Base-by-base conservation (phyloP, 441 rosid species). In the Flueggea neowawraea region DNA sequence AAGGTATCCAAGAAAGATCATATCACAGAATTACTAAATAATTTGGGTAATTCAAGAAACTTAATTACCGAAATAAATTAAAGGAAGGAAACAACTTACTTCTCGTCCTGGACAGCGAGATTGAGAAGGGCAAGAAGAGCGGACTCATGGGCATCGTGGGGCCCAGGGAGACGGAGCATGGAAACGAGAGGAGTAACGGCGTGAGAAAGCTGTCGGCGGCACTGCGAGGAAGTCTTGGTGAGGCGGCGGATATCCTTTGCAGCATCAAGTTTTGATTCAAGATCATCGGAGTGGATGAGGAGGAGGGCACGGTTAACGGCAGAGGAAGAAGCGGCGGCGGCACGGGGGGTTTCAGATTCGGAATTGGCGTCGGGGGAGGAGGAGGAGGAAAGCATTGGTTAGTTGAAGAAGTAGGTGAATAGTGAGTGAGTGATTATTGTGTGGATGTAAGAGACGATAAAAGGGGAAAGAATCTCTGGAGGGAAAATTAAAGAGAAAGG, bases 41-140 rank as follows among this genome's bases (percentile, higher is more conserved):
- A 22, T 22, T 22, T 22, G n/a, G n/a, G n/a, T n/a, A n/a, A n/a
- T n/a, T n/a, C n/a, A n/a, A n/a, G n/a, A n/a, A n/a, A n/a, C n/a
- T n/a, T n/a, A n/a, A n/a, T n/a, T n/a, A n/a, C n/a, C n/a, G n/a
- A n/a, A n/a, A 54, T 1, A 11, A 47, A n/a, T 2, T 33, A 36
- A 41, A 12, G 12, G 11, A 15, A 45, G 41, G 28, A 53, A 62
- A 16, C 22, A 48, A 64, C 78, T 16, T 86, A 95, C 99, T 69
- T 85, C 69, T 91, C 97, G 61, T 95, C 96, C 74, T 91, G 86
- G 60, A 91, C 97, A 70, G 97, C 97, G 31, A 95, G 97, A 69
- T 95, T 95, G 62, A 91, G 92, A 31, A 95, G 96, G 31, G 99
- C 97, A 47, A 89, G 89, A 11, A 91, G 78, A 39, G 97, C 97